Base-by-base conservation (phyloP, 208 protist genomes). In the Phytomonas sp. region DNA sequence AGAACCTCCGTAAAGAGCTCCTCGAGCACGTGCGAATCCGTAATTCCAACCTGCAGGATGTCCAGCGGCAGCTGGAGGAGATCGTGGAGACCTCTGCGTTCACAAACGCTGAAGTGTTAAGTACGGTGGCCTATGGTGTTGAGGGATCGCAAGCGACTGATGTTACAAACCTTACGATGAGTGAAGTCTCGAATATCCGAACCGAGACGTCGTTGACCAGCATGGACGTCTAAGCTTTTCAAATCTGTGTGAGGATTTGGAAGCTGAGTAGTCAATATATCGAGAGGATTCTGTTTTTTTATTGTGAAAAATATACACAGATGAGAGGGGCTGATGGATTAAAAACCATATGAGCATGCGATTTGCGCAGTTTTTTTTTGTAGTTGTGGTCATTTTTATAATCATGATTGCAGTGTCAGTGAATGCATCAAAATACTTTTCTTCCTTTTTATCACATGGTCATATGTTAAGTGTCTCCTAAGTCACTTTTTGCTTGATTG, bases 11-110 rank as follows among this genome's bases (percentile, higher is more conserved):
- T 70, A 68, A 68, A 28, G 79, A 93, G 32, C 69, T 93, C 40
- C 71, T 90, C 11, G 81, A 76, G 68, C 82, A 85, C 68, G 82
- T 93, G n/a, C 76, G 76, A 0, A 53, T 80, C 26, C 75, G 81
- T 60, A 87, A 81, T 70, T 78, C 73, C 30, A 84, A 84, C 9
- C 68, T 93, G 9, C 78, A 80, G 20, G 77, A 79, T 56, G 80
- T 93, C 34, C 77, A 84, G 74, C 64, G 72, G 65, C 78, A 83
- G 71, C 34, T 87, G 29, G 62, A 72, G 4, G 63, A 51, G 9
- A 28, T 8, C 28, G 13, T 23, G 1, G n/a, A 51, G 36, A 23
- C 29, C 4, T 69, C 67, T 20, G 28, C n/a, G 13, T 13, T 53
- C 5, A 32, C 62, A 2, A 60, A 66, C 20, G 0, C 26, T 26